Conservation (phyloP, 2,329 filamentous ascomycete genomes). For the Talaromyces sp. region DNA sequence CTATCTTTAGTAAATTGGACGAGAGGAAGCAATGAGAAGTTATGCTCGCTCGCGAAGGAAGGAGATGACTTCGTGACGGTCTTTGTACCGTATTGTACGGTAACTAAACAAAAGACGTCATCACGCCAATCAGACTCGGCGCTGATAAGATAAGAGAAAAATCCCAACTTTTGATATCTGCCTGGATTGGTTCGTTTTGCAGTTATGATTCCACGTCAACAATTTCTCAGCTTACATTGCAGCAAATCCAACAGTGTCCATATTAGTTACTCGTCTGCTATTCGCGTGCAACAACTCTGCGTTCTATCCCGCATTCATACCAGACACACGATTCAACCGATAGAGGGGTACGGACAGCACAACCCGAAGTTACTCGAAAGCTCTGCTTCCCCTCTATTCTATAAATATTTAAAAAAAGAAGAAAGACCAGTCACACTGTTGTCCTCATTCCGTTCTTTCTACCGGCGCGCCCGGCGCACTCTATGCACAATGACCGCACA, state of each 20-base stretch:
- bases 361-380: background rate
- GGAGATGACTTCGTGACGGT: background rate
- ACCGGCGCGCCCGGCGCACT: conserved; percentile 4
- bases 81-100: background rate
- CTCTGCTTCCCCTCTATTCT: too few relatives aligned
- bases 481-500: conserved; percentile 9
- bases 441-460: conserved; percentile 1
- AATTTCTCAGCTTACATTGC: background rate
- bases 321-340: background rate
- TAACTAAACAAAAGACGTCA: conserved; percentile 2
- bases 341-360: background rate
- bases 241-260: too few relatives aligned
- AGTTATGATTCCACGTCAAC: background rate
- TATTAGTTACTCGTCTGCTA: background rate
- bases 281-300: background rate
- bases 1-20: conserved; percentile 15
- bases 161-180: background rate
- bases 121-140: conserved; percentile 4
- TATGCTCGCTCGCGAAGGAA: too few relatives aligned
- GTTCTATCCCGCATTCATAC: background rate
- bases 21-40: too few relatives aligned
- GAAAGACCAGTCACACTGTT: conserved; percentile 5
- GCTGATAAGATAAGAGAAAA: conserved; percentile 8
- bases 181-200: background rate
- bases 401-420: background rate